Base-by-base conservation (phyloP, 2,329 filamentous ascomycete genomes). In the Colletotrichum musae region DNA sequence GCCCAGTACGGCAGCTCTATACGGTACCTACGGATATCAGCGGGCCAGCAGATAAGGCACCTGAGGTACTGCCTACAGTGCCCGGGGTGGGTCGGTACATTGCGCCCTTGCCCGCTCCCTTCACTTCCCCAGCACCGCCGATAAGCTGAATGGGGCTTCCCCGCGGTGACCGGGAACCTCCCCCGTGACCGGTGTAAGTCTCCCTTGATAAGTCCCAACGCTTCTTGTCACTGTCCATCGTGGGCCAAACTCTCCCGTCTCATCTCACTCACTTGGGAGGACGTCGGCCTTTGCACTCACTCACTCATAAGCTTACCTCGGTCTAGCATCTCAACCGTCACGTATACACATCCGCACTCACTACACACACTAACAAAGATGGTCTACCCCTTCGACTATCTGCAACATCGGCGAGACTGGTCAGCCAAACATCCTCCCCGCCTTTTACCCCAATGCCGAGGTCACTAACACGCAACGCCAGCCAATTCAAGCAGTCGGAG, bases 401-500 rank as follows among this genome's bases (percentile, higher is more conserved):
- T 94, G 74, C 88, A 92, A 75, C 92, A 94, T 79, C 87, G 86
- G 73, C 87, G 87, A 70, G 91, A 92, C 79, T 93, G 92, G 93
- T 94, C 83, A 78, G 87, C 75, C 58, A 48, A 53, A 36, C 32
- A 66, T 57, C 58, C 68, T 36, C 39, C 28, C 36, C 16, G 7
- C 15, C 10, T 21, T 10, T 2, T 24, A 2, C 45, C 26, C 16
- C n/a, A 21, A 45, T 9, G 13, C 41, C 36, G 28, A 21, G 51
- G 36, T 69, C 64, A 68, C 76, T 84, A 68, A 84, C 74, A 71
- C 32, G 41, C 6, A 24, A 18, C 3, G 58, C 32, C 76, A 97
- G 94, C 83, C 86, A 89, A 74, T 87, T 89, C 79, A 98, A 98
- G 84, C 93, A 96, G 82, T 81, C 89, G 70, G 90, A 97, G 79